A percentile compares a stretch with the other conserved stretches of the same genome.
phyloP scores from a whole-genome alignment of 2,329 filamentous ascomycete genomes.

The Ophiostoma populinum region DNA sequence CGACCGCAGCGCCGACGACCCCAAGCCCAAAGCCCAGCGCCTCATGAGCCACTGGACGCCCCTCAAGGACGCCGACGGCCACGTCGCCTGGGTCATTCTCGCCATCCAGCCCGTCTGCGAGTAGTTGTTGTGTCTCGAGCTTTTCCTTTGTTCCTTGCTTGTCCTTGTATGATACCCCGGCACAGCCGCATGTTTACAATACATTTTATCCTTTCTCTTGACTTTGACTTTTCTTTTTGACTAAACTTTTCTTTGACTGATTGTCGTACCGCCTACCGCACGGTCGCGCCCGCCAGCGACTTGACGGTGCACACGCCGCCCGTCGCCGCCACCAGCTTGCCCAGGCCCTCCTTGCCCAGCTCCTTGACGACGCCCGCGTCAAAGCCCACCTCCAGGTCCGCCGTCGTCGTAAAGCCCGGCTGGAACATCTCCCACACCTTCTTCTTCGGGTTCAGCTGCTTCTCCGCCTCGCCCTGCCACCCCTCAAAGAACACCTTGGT shows the following conservation, averaged over 20 bases:
- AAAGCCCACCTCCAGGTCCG: conserved; percentile 66
- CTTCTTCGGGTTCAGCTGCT: conserved; percentile 95
- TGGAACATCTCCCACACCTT: conserved; percentile 97
- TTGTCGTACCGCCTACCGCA: conserved; percentile 44
- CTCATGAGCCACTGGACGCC: conserved; percentile 20
- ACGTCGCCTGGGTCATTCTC: conserved; percentile 19
- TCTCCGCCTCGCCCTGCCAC: conserved; percentile 85
- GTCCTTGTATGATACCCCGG: conserved; percentile 1
- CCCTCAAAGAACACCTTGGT: conserved; percentile 88
- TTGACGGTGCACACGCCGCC: conserved; percentile 73
- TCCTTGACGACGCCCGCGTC: conserved; percentile 63
- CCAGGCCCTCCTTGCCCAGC: conserved; percentile 50
- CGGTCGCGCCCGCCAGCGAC: conserved; percentile 61
- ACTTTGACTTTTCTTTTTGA: background rate
- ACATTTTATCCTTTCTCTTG: background rate
- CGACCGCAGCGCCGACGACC: background rate
- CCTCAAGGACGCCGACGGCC: conserved; percentile 17
- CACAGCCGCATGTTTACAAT: background rate
- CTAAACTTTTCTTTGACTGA: background rate
- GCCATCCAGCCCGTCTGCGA: conserved; percentile 14
- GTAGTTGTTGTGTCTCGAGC: background rate
- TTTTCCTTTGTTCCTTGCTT: background rate
- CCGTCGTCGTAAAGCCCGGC: conserved; percentile 86
- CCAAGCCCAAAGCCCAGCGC: conserved; percentile 5
- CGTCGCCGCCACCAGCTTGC: conserved; percentile 56